A percentile compares a stretch with the other conserved stretches of the same genome.
Conservation (phyloP, 75 land plant species). For the Adiantum capillusveneris region DNA sequence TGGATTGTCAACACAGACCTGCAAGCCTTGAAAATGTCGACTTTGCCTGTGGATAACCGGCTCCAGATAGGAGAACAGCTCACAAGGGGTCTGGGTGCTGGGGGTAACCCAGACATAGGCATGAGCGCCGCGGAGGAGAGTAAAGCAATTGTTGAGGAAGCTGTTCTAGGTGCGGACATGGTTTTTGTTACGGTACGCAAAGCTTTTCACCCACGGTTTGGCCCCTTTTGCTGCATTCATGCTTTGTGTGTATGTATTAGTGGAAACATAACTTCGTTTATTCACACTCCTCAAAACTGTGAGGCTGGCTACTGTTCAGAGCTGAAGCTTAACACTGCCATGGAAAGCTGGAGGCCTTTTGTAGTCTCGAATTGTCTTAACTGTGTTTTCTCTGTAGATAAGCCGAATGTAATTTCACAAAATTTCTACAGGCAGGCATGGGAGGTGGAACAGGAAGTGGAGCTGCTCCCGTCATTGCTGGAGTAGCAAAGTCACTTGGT, state of each 20-base stretch:
- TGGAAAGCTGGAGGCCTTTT: no score
- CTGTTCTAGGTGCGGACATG: conserved; percentile 86
- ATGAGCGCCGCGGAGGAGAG: conserved; percentile 94
- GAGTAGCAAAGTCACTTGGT: conserved; percentile 86
- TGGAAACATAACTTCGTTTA: no score
- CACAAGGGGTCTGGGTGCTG: conserved; percentile 95
- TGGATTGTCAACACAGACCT: conserved; percentile 96
- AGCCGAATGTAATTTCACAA: no score
- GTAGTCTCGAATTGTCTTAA: no score
- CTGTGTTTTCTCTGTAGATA: no score
- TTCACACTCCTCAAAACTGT: no score
- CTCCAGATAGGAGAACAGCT: conserved; percentile 85
- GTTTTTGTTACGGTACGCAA: conserved; percentile 91
- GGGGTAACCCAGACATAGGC: conserved; percentile 94
- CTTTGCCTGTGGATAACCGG: conserved; percentile 61
- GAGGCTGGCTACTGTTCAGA: no score
- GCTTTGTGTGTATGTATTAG: no score
- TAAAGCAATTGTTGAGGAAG: conserved; percentile 68
- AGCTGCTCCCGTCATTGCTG: conserved; percentile 94
- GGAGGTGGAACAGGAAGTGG: conserved; percentile 99
- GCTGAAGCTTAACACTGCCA: no score
- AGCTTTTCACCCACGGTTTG: no score
- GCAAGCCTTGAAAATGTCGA: conserved; percentile 93
- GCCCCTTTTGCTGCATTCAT: no score
- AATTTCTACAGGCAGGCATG: conserved; percentile 84